These are phyloP conservation scores for Comarum palustre DNA, from an alignment of 306 rosid genomes.

Conservation along the genomic window DNA sequence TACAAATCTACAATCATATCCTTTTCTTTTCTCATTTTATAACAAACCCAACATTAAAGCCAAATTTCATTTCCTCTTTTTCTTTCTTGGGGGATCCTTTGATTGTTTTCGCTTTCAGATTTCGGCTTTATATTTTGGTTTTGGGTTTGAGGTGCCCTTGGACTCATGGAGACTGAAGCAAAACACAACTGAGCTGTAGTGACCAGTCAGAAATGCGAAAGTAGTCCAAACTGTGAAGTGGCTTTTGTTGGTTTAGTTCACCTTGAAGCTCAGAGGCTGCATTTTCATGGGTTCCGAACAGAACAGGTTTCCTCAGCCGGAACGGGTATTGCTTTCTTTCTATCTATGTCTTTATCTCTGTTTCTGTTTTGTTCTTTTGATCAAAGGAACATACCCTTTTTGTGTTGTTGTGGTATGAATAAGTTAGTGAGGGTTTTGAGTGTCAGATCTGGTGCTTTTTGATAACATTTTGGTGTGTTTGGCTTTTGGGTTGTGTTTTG, in stretches of 20 bases:
- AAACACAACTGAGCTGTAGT: background rate
- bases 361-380: background rate
- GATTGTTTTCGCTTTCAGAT: conserved; percentile 10
- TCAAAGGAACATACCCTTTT: background rate
- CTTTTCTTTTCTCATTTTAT: conserved; percentile 9
- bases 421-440: conserved; percentile 18
- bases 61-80: background rate
- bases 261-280: background rate
- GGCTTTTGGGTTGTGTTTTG: conserved; percentile 15
- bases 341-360: conserved; percentile 7
- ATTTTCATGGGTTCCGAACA: conserved; percentile 84
- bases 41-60: conserved; percentile 2
- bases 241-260: conserved; percentile 1
- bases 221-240: background rate
- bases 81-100: conserved; percentile 9
- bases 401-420: background rate
- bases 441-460: conserved; percentile 55
- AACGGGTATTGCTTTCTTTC: conserved; percentile 56
- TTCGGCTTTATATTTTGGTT: conserved; percentile 1
- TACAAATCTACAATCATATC: conserved; percentile 37
- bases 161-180: conserved; percentile 18
- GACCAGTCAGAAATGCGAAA: background rate
- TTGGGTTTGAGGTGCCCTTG: background rate
- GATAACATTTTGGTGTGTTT: conserved; percentile 23
- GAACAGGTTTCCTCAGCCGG: conserved; percentile 80